phyloP scores from a whole-genome alignment of 2,329 filamentous ascomycete species.

The Pseudogymnoascus sp. region DNA sequence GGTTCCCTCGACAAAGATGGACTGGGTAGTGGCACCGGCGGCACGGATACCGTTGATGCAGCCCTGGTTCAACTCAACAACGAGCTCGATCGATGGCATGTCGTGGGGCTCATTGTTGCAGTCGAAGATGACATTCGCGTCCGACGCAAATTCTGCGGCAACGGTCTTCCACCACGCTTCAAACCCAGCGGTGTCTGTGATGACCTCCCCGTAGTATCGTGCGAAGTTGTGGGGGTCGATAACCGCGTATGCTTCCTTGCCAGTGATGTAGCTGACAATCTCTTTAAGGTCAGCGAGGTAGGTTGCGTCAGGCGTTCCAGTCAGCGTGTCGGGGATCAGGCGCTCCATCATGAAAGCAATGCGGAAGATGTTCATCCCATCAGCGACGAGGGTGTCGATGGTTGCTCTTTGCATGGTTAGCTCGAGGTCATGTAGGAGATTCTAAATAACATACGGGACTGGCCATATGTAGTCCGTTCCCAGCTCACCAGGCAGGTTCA shows the following conservation, averaged over 20 bases:
- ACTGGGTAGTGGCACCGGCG: conserved; percentile 35
- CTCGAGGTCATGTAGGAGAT: conserved; percentile 10
- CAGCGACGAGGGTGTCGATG: conserved; percentile 37
- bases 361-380: conserved; percentile 49
- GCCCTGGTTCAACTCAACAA: conserved; percentile 33
- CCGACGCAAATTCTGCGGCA: conserved; percentile 26
- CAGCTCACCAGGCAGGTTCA: conserved; percentile 43
- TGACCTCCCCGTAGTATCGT: conserved; percentile 32
- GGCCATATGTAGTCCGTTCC: conserved; percentile 52
- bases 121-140: conserved; percentile 31
- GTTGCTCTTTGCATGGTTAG: conserved; percentile 12
- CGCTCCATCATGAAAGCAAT: conserved; percentile 47
- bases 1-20: conserved; percentile 48
- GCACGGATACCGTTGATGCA: conserved; percentile 32
- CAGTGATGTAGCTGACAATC: conserved; percentile 38
- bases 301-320: conserved; percentile 32
- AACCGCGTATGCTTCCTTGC: conserved; percentile 36
- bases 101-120: conserved; percentile 35
- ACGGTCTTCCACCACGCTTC: conserved; percentile 31
- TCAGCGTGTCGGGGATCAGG: conserved; percentile 40
- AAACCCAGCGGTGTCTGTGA: conserved; percentile 27
- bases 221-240: conserved; percentile 40
- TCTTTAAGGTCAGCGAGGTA: conserved; percentile 37
- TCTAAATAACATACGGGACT: conserved; percentile 32
- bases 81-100: conserved; percentile 30